Evolutionary conservation across 371 early-diverging fungal species (phyloP).

Genomic region (Saksenaea oblongispora): DNA sequence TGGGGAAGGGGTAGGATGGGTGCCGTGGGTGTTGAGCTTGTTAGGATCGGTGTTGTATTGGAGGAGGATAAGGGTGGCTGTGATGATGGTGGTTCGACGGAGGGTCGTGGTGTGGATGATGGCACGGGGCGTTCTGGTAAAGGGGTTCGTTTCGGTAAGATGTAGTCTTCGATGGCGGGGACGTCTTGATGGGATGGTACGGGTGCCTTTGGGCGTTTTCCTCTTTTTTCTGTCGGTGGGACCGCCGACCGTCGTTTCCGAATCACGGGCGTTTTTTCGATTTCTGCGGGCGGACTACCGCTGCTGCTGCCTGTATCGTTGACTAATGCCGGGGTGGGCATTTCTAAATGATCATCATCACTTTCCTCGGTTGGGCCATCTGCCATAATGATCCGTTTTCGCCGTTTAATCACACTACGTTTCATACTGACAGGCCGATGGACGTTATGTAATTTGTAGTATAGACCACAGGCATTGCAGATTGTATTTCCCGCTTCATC

Average conservation of each 20-base stretch:
- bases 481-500: slow-evolving; percentile 56
- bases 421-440: slow-evolving; percentile 45
- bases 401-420: slow-evolving; percentile 41
- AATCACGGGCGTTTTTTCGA: background rate
- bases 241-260: slow-evolving; percentile 3
- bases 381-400: slow-evolving; percentile 44
- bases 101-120: background rate
- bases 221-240: background rate
- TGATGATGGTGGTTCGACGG: slow-evolving; percentile 5
- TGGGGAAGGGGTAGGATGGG: background rate
- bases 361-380: background rate
- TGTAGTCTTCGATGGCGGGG: slow-evolving; percentile 24
- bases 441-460: slow-evolving; percentile 59
- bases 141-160: slow-evolving; percentile 14
- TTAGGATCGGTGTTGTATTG: background rate
- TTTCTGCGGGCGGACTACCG: background rate
- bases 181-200: background rate
- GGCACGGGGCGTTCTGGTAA: background rate
- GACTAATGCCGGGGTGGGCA: background rate
- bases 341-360: slow-evolving; percentile 3
- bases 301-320: background rate
- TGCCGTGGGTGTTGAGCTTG: background rate
- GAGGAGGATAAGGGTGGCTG: slow-evolving; percentile 7
- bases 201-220: background rate
- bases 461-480: slow-evolving; percentile 77